Conservation (phyloP, 2,329 filamentous ascomycete genomes). For the Mariannaea sp. region DNA sequence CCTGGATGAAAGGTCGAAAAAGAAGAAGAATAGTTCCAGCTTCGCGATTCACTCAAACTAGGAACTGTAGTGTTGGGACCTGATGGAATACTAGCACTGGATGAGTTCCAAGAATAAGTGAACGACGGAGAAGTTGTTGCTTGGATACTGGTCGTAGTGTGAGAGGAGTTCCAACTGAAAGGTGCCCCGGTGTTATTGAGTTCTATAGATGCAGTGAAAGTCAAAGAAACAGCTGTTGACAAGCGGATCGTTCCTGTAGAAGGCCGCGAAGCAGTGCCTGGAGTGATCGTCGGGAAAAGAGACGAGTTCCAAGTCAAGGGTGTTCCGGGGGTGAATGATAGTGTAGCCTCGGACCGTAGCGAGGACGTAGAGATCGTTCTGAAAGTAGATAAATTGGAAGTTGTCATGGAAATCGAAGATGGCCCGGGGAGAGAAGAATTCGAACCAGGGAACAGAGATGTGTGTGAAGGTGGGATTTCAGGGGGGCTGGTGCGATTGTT, state of each 20-base stretch:
- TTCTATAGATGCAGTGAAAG: background rate
- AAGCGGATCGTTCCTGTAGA: background rate
- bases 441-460: background rate
- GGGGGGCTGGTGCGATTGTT: background rate
- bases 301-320: slow-evolving; percentile 4
- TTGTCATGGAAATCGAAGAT: background rate
- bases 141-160: background rate
- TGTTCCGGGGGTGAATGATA: background rate
- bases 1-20: too few species aligned
- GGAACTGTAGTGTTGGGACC: background rate
- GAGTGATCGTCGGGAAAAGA: background rate
- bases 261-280: background rate
- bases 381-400: background rate
- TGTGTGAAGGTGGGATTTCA: background rate
- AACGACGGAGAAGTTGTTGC: background rate
- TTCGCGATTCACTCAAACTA: background rate
- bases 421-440: slow-evolving; percentile 6
- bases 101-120: background rate
- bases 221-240: background rate
- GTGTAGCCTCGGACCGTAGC: background rate
- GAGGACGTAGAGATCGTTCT: background rate
- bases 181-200: background rate
- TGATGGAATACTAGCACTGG: background rate
- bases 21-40: too few species aligned
- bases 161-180: background rate